Percentiles rank a stretch among this genome's conserved stretches.
Evolutionary conservation across 2,329 filamentous ascomycete genomes (phyloP).

Genomic region (Tolypocladium endophyticum): DNA sequence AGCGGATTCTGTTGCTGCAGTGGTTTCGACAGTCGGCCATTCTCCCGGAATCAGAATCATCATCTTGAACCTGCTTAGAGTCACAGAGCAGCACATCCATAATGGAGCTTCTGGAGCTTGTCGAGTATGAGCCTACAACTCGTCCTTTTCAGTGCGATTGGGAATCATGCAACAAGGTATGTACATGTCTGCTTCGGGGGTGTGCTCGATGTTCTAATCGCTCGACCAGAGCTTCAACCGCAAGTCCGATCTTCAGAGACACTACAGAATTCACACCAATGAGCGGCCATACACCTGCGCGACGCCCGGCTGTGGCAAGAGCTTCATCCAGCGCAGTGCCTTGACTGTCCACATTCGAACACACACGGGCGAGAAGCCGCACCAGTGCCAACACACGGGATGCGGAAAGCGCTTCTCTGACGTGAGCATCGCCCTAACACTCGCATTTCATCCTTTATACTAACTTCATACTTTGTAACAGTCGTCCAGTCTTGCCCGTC

Average conservation of each 20-base stretch:
- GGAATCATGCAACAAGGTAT: constrained; percentile 51
- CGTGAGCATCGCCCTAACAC: constrained; percentile 30
- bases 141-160: constrained; percentile 56
- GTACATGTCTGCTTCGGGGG: constrained; percentile 9
- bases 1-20: neutral
- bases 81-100: neutral
- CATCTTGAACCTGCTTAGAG: neutral
- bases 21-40: neutral
- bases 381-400: constrained; percentile 53
- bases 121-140: constrained; percentile 51
- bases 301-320: constrained; percentile 52
- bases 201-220: neutral
- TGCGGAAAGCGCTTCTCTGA: constrained; percentile 63
- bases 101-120: constrained; percentile 56
- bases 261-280: constrained; percentile 63
- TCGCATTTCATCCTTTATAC: neutral
- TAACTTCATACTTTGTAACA: constrained; percentile 15
- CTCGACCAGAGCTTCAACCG: constrained; percentile 54
- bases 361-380: constrained; percentile 62
- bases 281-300: constrained; percentile 56
- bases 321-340: constrained; percentile 61
- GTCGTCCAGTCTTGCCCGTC: constrained; percentile 56
- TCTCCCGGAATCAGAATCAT: neutral
- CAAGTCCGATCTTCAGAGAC: constrained; percentile 60
- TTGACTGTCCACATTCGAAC: constrained; percentile 61